These are phyloP conservation scores for Carpinus fangiana DNA, from an alignment of 306 rosid species.

Conservation along the genomic window DNA sequence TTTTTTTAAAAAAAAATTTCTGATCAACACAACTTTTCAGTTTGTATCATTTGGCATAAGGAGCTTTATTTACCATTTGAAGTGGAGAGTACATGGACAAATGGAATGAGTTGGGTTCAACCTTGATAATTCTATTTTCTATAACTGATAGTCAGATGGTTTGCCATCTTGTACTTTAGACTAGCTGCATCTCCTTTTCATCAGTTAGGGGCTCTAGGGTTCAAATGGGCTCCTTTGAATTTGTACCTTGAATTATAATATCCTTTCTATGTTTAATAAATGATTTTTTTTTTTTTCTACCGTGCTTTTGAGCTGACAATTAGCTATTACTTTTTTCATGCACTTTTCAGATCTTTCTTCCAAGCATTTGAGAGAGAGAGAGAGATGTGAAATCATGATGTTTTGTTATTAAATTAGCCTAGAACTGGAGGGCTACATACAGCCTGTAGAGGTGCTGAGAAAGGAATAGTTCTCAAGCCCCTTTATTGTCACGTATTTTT, in stretches of 20 bases:
- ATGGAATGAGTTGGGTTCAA: background rate
- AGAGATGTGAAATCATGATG: background rate
- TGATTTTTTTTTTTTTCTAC: background rate
- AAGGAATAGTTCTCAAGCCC: conserved; percentile 14
- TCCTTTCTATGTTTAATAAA: background rate
- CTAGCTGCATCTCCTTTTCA: background rate
- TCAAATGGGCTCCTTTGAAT: background rate
- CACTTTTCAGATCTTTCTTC: background rate
- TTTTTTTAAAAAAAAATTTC: too few relatives aligned
- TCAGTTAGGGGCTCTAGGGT: background rate
- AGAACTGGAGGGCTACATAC: conserved; percentile 8
- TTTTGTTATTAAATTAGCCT: background rate
- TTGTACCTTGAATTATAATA: background rate
- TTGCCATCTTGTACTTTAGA: background rate
- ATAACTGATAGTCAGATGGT: background rate
- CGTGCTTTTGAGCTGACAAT: conserved; percentile 5
- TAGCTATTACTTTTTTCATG: background rate
- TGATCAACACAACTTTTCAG: background rate
- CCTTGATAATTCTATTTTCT: background rate
- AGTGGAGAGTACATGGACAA: background rate
- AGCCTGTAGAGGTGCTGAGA: conserved; percentile 10
- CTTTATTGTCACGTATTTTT: conserved; percentile 28
- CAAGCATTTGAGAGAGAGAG: background rate
- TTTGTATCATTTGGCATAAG: background rate
- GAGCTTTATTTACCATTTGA: background rate